A percentile compares a stretch with the other conserved stretches of the same genome.
Evolutionary conservation across 805 yeast genomes (phyloP).

Genomic region (Sporopachydermia quercuum): DNA sequence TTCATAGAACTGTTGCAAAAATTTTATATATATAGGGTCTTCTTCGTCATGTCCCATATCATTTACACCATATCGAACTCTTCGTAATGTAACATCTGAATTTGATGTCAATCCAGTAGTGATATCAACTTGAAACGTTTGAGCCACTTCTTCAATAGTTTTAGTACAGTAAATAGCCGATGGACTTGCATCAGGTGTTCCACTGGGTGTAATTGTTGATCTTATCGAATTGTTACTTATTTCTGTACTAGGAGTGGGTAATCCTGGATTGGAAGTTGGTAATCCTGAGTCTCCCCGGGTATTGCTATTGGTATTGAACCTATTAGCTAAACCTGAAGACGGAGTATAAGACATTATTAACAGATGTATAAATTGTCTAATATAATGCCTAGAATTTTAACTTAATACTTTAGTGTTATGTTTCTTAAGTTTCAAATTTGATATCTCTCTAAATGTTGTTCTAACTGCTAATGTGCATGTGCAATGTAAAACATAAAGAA

Average conservation of each 20-base stretch:
- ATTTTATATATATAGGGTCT: slow-evolving; percentile 55
- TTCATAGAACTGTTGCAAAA: slow-evolving; percentile 66
- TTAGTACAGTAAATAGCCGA: slow-evolving; percentile 50
- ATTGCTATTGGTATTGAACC: background rate
- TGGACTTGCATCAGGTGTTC: slow-evolving; percentile 19
- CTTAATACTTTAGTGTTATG: too few relatives aligned
- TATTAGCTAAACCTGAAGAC: background rate
- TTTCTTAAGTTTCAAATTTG: too few relatives aligned
- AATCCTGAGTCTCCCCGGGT: background rate
- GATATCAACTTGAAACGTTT: slow-evolving; percentile 46
- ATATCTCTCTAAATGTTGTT: too few relatives aligned
- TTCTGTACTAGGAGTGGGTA: too few relatives aligned
- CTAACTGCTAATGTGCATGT: too few relatives aligned
- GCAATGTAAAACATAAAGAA: too few relatives aligned
- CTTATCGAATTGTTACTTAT: too few relatives aligned
- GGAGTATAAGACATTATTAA: too few relatives aligned
- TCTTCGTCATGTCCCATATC: slow-evolving; percentile 67
- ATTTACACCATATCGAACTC: slow-evolving; percentile 66
- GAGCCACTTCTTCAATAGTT: slow-evolving; percentile 50
- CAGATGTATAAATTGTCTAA: too few relatives aligned
- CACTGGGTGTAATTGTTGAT: too few relatives aligned
- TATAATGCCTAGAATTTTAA: too few relatives aligned
- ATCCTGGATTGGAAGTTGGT: too few relatives aligned
- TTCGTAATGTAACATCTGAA: slow-evolving; percentile 60
- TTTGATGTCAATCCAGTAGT: slow-evolving; percentile 45